A percentile compares a stretch with the other conserved stretches of the same genome.
phyloP scores from a whole-genome alignment of 2,329 filamentous ascomycete genomes.

The Elsinoe arachidis region DNA sequence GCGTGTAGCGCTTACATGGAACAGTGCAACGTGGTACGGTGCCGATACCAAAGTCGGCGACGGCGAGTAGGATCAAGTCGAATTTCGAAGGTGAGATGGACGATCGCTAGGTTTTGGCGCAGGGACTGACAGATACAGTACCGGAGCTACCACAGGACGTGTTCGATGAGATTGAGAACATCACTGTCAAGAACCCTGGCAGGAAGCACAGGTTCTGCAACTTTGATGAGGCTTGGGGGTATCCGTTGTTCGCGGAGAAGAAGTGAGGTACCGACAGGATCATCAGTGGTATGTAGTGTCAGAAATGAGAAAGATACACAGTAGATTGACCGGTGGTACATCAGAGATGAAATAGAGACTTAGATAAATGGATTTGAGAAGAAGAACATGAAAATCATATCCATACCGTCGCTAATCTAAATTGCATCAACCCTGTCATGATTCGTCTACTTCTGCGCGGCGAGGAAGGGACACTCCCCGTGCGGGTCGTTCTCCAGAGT shows the following conservation, averaged over 20 bases:
- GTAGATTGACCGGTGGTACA: background rate
- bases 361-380: no score
- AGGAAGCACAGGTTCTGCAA: conserved; percentile 4
- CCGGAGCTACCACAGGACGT: conserved; percentile 1
- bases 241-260: conserved; percentile 28
- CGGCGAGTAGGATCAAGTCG: conserved; percentile 56
- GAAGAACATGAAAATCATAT: no score
- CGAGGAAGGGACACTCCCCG: conserved; percentile 29
- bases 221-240: conserved; percentile 2
- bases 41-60: conserved; percentile 63
- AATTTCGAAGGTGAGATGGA: conserved; percentile 46
- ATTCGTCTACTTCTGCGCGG: conserved; percentile 15
- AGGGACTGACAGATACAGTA: background rate
- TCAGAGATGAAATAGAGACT: no score
- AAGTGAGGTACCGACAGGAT: background rate
- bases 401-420: no score
- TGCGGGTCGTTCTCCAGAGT: conserved; percentile 15
- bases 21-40: conserved; percentile 53
- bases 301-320: background rate
- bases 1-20: background rate
- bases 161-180: conserved; percentile 7
- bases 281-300: background rate
- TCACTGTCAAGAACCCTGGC: conserved; percentile 1
- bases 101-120: background rate
- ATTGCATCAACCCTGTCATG: background rate